Base-by-base conservation (phyloP, 495 filamentous ascomycete species). In the Baudoinia panamericana region DNA sequence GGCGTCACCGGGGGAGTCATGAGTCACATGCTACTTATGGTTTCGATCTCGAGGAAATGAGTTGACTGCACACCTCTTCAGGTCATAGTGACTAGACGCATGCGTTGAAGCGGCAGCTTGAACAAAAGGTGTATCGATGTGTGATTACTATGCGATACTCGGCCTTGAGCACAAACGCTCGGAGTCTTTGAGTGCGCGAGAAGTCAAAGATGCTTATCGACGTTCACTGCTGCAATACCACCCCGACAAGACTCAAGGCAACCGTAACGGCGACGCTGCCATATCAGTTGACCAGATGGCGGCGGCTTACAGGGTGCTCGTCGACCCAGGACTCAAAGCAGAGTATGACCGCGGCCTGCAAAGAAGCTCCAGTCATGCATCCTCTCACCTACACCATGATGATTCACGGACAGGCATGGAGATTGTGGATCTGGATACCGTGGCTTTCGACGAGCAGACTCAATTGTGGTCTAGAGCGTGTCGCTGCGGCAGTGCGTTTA, bases 381-480 rank as follows among this genome's bases (percentile, higher is more conserved):
- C n/a, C n/a, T n/a, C n/a, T n/a, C n/a, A n/a, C n/a, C n/a, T n/a
- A n/a, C n/a, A n/a, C n/a, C n/a, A n/a, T n/a, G n/a, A n/a, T n/a
- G n/a, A n/a, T n/a, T n/a, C n/a, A n/a, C 30, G 32, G 42, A 79
- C 78, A 0, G 84, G 82, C 2, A 57, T 85, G 22, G 83, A 92
- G 56, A 71, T 70, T 1, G 68, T 90, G n/a, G 86, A 94, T 63
- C 61, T 94, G 17, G 85, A 90, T 54, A 84, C 85, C 48, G 57
- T 93, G 21, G 58, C 48, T 1, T 76, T 62, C 44, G 72, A 80
- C 39, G 50, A 45, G 17, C 53, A 56, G 3, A 33, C 58, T 18
- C 45, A 38, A 2, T 49, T 56, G 17, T 93, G 82, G 80, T 80
- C 71, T 52, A 70, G 74, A 22, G 46, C 63, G 6, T 94, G 86